Conservation (phyloP, 768 basidiomycete genomes). For the Pisolithus sp. region DNA sequence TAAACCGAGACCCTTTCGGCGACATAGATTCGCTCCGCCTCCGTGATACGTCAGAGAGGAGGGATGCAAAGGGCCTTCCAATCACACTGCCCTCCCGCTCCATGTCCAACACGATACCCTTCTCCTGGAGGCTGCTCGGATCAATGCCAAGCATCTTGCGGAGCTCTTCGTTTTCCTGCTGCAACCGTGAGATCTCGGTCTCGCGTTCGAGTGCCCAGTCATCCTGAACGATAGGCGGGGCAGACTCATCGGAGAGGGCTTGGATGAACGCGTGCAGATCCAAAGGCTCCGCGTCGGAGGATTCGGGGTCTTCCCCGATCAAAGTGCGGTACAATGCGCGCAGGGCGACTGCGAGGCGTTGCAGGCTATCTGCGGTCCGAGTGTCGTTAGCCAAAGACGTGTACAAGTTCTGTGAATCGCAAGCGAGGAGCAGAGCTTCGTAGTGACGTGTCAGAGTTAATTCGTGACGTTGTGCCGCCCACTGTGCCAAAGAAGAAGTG, state of each 20-base stretch:
- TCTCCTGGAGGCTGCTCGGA: conserved; percentile 42
- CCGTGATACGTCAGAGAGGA: conserved; percentile 16
- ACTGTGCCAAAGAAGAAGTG: conserved; percentile 35
- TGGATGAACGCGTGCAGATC: conserved; percentile 40
- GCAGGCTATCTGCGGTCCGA: conserved; percentile 58
- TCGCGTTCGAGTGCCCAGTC: conserved; percentile 93
- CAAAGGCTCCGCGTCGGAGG: conserved; percentile 26
- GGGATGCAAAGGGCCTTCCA: conserved; percentile 19
- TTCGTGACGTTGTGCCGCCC: conserved; percentile 90
- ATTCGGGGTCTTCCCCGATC: conserved; percentile 49
- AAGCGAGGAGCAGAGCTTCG: conserved; percentile 67
- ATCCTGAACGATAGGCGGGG: conserved; percentile 34
- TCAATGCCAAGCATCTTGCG: conserved; percentile 74
- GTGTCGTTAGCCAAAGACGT: conserved; percentile 53
- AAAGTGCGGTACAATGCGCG: conserved; percentile 68
- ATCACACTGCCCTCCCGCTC: conserved; percentile 38
- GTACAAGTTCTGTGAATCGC: conserved; percentile 51
- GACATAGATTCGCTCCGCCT: conserved; percentile 23
- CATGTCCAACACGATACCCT: conserved; percentile 46
- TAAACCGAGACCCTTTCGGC: conserved; percentile 14
- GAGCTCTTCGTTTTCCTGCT: conserved; percentile 76
- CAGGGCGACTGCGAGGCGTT: conserved; percentile 63
- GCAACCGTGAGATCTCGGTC: conserved; percentile 74
- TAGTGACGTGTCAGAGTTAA: conserved; percentile 84
- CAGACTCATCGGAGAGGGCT: conserved; percentile 35